Conservation (phyloP, 495 filamentous ascomycete genomes). For the Penicillium silybi region DNA sequence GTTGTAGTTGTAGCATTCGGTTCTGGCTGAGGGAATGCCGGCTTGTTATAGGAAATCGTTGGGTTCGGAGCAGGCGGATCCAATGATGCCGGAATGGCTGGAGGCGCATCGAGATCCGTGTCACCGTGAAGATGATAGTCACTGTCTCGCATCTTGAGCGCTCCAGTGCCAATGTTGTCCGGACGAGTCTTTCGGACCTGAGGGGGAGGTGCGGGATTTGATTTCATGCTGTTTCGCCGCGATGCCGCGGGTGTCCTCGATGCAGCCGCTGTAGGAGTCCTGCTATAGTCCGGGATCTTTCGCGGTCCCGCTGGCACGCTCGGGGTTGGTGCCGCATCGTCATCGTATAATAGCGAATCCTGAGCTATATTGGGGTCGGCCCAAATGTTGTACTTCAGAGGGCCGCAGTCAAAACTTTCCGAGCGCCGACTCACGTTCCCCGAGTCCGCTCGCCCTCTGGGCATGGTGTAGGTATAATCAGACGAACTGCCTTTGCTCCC, state of each 20-base stretch:
- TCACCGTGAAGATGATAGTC: slow-evolving; percentile 24
- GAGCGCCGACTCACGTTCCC: slow-evolving; percentile 57
- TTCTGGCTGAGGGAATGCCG: slow-evolving; percentile 31
- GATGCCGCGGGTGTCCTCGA: slow-evolving; percentile 41
- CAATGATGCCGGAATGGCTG: slow-evolving; percentile 28
- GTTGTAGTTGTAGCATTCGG: slow-evolving; percentile 18
- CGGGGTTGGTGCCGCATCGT: slow-evolving; percentile 86
- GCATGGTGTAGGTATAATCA: slow-evolving; percentile 52
- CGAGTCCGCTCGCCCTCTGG: slow-evolving; percentile 51
- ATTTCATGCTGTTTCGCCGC: slow-evolving; percentile 59
- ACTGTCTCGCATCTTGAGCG: slow-evolving; percentile 28
- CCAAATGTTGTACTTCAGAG: slow-evolving; percentile 31
- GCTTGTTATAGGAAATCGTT: slow-evolving; percentile 51
- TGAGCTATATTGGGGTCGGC: slow-evolving; percentile 18
- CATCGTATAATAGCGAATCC: slow-evolving; percentile 41
- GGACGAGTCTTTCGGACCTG: slow-evolving; percentile 28
- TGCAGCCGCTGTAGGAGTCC: slow-evolving; percentile 41
- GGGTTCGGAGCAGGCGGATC: slow-evolving; percentile 49
- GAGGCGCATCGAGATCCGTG: slow-evolving; percentile 31
- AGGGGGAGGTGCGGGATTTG: slow-evolving; percentile 50
- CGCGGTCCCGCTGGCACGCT: slow-evolving; percentile 80
- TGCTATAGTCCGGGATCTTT: slow-evolving; percentile 33
- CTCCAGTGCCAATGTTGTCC: slow-evolving; percentile 38
- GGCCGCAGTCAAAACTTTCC: slow-evolving; percentile 72
- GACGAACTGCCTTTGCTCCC: slow-evolving; percentile 72